These are phyloP conservation scores for Lunularia cruciata DNA, from an alignment of 225 moss, liverwort and hornwort genomes.

Conservation along the genomic window DNA sequence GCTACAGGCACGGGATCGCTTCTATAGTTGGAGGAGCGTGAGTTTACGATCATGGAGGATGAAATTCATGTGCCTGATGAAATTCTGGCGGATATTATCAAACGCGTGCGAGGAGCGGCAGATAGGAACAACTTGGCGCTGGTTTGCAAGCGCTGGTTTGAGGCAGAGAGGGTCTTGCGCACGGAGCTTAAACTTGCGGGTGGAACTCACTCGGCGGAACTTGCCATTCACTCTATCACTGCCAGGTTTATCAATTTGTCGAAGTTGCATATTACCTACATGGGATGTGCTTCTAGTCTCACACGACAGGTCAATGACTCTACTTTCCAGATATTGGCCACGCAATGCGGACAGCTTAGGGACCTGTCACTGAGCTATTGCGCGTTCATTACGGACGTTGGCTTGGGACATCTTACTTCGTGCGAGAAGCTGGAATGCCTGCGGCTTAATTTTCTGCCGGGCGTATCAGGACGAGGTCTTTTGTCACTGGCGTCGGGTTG, in stretches of 20 bases:
- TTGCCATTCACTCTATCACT: slow-evolving; percentile 38
- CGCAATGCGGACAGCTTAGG: slow-evolving; percentile 32
- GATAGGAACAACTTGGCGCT: slow-evolving; percentile 36
- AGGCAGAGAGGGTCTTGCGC: slow-evolving; percentile 39
- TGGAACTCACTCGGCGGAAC: slow-evolving; percentile 36
- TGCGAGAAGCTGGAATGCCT: slow-evolving; percentile 31
- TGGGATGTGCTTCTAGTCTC: slow-evolving; percentile 45
- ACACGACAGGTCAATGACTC: slow-evolving; percentile 48
- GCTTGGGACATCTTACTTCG: slow-evolving; percentile 40
- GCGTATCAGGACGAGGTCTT: slow-evolving; percentile 49
- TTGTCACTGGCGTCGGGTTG: slow-evolving; percentile 56
- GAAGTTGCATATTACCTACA: slow-evolving; percentile 39
- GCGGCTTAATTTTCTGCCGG: slow-evolving; percentile 47
- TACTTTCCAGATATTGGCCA: slow-evolving; percentile 33
- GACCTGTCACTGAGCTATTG: slow-evolving; percentile 51
- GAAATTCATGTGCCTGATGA: slow-evolving; percentile 36
- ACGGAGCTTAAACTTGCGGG: slow-evolving; percentile 31
- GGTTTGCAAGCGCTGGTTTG: slow-evolving; percentile 45
- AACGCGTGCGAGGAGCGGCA: slow-evolving; percentile 20
- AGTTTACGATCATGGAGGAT: slow-evolving; percentile 1
- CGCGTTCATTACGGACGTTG: slow-evolving; percentile 44
- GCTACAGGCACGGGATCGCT: no score
- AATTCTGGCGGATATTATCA: slow-evolving; percentile 31
- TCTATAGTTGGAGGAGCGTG: no score
- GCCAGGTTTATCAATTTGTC: slow-evolving; percentile 41